Conservation (phyloP, 1,284 basidiomycete genomes). For the Papiliotrema terrestris region DNA sequence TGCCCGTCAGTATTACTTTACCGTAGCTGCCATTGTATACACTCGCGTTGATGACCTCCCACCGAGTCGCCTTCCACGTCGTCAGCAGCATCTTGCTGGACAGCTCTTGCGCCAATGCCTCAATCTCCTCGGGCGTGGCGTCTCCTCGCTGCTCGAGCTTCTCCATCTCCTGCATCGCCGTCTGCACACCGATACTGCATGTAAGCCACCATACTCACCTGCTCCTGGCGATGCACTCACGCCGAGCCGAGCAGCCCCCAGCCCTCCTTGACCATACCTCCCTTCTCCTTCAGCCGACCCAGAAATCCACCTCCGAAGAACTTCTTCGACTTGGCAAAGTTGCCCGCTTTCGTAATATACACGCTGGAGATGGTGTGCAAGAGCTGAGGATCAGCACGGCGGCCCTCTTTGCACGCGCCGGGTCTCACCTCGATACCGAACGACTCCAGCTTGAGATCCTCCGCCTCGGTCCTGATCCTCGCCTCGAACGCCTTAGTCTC, state of each 20-base stretch:
- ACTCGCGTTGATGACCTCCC: conserved; percentile 79
- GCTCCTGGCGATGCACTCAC: conserved; percentile 32
- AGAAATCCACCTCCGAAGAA: conserved; percentile 81
- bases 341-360: conserved; percentile 89
- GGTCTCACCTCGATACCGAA: conserved; percentile 86
- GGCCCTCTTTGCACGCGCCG: not conserved
- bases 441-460: conserved; percentile 95
- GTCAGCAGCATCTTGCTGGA: conserved; percentile 94
- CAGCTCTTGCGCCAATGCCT: conserved; percentile 87
- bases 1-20: conserved; percentile 16
- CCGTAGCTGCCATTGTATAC: not conserved
- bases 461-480: conserved; percentile 79
- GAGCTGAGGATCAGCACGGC: conserved; percentile 52
- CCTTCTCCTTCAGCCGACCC: conserved; percentile 91
- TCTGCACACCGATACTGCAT: conserved; percentile 63
- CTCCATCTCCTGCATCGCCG: conserved; percentile 79
- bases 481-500: conserved; percentile 76
- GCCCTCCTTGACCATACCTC: conserved; percentile 84
- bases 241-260: conserved; percentile 92
- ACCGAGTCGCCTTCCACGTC: conserved; percentile 89
- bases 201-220: not conserved
- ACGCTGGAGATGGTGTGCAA: conserved; percentile 82
- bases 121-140: conserved; percentile 73
- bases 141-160: conserved; percentile 81
- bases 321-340: conserved; percentile 85